Base-by-base conservation (phyloP, 192 early-diverging fungal genomes). In the Cetraspora pellucida region DNA sequence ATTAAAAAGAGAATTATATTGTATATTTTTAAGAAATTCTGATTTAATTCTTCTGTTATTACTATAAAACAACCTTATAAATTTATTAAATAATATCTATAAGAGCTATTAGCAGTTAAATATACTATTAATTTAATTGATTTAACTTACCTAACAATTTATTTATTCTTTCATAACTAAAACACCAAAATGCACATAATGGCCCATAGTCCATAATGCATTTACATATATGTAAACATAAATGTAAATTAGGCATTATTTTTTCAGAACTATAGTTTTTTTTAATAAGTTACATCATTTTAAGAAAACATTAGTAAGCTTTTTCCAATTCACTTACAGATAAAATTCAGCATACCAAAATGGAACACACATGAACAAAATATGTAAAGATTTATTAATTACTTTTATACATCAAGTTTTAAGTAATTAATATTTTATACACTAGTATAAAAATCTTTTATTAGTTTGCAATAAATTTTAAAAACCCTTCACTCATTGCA, bases 221-320 rank as follows among this genome's bases (percentile, higher is more conserved):
- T 57, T 57, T 17, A 57, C 54, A 57, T 57, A 57, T 57, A 57
- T 57, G 16, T n/a, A 57, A n/a, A 57, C 16, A 57, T 57, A 57
- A 57, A 19, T 57, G 23, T 57, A 57, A 21, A 2, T 57, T 57
- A 21, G 16, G 19, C 5, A 7, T 57, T 21, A 57, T n/a, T 17
- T 57, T 57, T 57, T 17, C 19, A 1, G 16, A 17, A n/a, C 17
- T 19, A 2, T 57, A 57, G 23, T 4, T 17, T n/a, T n/a, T 57
- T 57, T 57, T 4, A 21, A 57, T 7, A 16, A 57, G 17, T 4
- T 57, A n/a, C n/a, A 57, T 17, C 4, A 57, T 57, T 0, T 17
- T 17, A 5, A 57, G 23, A n/a, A n/a, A n/a, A n/a, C n/a, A n/a
- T n/a, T n/a, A n/a, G n/a, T n/a, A n/a, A n/a, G n/a, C n/a, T n/a